phyloP scores from a whole-genome alignment of 257 asterid species.

The Solanum neorickii region DNA sequence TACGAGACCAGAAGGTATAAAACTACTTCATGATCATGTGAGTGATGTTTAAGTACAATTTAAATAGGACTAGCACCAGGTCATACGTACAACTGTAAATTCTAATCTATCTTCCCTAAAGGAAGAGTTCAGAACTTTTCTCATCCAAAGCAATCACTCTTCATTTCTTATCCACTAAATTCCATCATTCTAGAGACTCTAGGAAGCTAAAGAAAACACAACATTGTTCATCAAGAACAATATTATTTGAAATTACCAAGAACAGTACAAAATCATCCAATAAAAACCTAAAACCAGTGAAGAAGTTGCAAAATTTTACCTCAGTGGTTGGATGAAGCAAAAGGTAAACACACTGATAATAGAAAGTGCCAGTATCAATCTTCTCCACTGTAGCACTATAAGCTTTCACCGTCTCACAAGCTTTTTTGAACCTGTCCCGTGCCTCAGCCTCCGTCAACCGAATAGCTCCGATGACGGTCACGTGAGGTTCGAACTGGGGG shows the following conservation, averaged over 20 bases:
- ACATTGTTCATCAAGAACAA: background rate
- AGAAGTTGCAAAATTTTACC: conserved; percentile 23
- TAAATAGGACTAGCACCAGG: background rate
- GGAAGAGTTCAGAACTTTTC: background rate
- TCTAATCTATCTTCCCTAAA: background rate
- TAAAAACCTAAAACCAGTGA: background rate
- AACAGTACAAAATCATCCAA: no score
- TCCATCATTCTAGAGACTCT: background rate
- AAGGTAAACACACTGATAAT: conserved; percentile 75
- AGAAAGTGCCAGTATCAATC: conserved; percentile 66
- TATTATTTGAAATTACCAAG: background rate
- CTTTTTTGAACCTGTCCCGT: conserved; percentile 48
- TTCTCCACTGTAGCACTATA: conserved; percentile 48
- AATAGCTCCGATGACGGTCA: conserved; percentile 78
- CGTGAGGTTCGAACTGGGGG: conserved; percentile 87
- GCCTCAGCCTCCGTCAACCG: conserved; percentile 65
- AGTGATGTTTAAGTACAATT: background rate
- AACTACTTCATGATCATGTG: background rate
- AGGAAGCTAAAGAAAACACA: background rate
- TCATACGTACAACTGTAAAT: background rate
- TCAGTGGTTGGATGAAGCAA: conserved; percentile 55
- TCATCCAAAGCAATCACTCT: background rate
- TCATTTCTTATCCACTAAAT: background rate
- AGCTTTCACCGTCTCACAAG: conserved; percentile 44
- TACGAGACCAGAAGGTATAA: background rate